A percentile compares a stretch with the other conserved stretches of the same genome.
Evolutionary conservation across 345 rosid species (phyloP).

Genomic region (Geranium rotundifolium): DNA sequence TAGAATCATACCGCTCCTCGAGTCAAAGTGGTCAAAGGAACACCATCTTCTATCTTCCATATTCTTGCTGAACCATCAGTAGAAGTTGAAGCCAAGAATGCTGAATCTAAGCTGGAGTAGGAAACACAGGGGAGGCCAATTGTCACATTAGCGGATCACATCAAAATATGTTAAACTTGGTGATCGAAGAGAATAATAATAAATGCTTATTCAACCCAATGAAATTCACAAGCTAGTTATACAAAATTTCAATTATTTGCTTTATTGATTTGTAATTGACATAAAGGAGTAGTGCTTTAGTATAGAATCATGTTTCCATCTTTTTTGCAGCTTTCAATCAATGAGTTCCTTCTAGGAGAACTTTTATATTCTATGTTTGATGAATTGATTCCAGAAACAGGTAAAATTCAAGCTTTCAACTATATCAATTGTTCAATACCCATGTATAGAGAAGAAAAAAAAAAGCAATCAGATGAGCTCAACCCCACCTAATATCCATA

Average conservation of each 20-base stretch:
- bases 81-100: slow-evolving; percentile 76
- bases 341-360: background rate
- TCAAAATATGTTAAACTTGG: background rate
- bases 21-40: slow-evolving; percentile 55
- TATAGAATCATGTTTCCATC: background rate
- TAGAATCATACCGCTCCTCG: slow-evolving; percentile 49
- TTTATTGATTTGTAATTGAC: background rate
- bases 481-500: slow-evolving; percentile 70
- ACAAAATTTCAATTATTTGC: too few relatives aligned
- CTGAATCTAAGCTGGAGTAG: slow-evolving; percentile 70
- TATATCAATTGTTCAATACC: too few relatives aligned
- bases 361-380: too few relatives aligned
- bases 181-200: background rate
- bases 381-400: too few relatives aligned
- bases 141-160: background rate
- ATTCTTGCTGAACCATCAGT: slow-evolving; percentile 88
- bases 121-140: slow-evolving; percentile 10
- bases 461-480: background rate
- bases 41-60: slow-evolving; percentile 86
- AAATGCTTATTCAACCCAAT: background rate
- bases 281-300: too few relatives aligned
- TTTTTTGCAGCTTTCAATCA: background rate
- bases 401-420: too few relatives aligned
- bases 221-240: background rate
- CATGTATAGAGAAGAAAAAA: too few relatives aligned